Percentiles rank a stretch among this genome's conserved stretches.
Conservation (phyloP, 176 grass and related monocot genomes). For the Aechmea fasciata region DNA sequence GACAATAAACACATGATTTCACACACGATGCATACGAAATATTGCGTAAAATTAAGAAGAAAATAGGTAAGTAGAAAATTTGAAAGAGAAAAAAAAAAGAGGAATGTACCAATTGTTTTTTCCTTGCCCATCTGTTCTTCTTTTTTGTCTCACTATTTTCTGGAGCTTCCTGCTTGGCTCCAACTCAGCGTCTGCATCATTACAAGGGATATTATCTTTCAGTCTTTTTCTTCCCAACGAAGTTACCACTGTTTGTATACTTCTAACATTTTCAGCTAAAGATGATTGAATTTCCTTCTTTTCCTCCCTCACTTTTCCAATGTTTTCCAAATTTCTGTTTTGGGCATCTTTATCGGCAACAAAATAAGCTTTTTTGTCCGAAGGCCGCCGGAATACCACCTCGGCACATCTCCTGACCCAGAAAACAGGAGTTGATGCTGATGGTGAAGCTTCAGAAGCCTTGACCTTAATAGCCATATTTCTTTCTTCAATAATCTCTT, state of each 20-base stretch:
- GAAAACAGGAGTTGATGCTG: slow-evolving; percentile 43
- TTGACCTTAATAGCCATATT: slow-evolving; percentile 35
- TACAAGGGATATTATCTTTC: slow-evolving; percentile 20
- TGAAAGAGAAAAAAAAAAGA: slow-evolving; percentile 9
- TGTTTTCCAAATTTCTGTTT: slow-evolving; percentile 15
- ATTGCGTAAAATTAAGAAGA: no score
- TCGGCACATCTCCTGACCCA: slow-evolving; percentile 75
- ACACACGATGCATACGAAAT: no score
- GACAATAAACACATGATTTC: no score
- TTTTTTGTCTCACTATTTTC: slow-evolving; percentile 22
- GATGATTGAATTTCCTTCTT: neutral
- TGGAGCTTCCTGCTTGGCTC: slow-evolving; percentile 38
- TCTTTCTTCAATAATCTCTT: slow-evolving; percentile 13
- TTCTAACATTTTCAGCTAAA: neutral
- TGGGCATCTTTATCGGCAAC: slow-evolving; percentile 21
- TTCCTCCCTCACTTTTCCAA: slow-evolving; percentile 5
- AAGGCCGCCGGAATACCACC: slow-evolving; percentile 66
- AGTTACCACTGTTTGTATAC: slow-evolving; percentile 5
- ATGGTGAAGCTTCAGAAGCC: slow-evolving; percentile 29
- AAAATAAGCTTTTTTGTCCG: slow-evolving; percentile 43
- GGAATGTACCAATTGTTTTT: neutral
- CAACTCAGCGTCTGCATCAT: slow-evolving; percentile 24
- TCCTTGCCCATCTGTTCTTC: slow-evolving; percentile 12
- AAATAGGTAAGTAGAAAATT: neutral
- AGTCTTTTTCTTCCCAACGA: slow-evolving; percentile 39